Conservation (phyloP, 768 basidiomycete species). For the Rhizopogon sp. region DNA sequence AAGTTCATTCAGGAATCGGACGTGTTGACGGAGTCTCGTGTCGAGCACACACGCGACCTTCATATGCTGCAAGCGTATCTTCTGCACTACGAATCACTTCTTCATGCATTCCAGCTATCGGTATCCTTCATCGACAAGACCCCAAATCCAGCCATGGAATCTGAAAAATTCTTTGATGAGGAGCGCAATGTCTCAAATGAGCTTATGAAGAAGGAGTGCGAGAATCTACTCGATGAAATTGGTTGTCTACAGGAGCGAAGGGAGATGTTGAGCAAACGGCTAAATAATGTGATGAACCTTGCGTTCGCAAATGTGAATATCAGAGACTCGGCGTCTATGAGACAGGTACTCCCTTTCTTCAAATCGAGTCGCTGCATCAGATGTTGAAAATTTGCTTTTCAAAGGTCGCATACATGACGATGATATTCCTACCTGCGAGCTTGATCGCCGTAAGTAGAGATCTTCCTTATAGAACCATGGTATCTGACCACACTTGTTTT, state of each 20-base stretch:
- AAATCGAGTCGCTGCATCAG: constrained; percentile 19
- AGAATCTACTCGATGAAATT: constrained; percentile 44
- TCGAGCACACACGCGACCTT: constrained; percentile 45
- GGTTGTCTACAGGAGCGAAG: constrained; percentile 37
- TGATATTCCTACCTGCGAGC: constrained; percentile 56
- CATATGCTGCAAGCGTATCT: constrained; percentile 55
- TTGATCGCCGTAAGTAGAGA: constrained; percentile 29
- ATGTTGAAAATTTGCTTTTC: neutral
- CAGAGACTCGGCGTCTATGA: constrained; percentile 36
- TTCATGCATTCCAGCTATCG: constrained; percentile 49
- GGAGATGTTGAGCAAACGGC: constrained; percentile 20
- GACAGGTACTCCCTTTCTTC: constrained; percentile 16
- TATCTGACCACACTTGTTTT: neutral
- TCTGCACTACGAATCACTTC: constrained; percentile 47
- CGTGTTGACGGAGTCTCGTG: constrained; percentile 35
- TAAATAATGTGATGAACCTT: constrained; percentile 30
- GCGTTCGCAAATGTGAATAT: constrained; percentile 58
- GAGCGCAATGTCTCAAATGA: constrained; percentile 18
- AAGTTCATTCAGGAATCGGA: constrained; percentile 36
- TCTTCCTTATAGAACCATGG: neutral
- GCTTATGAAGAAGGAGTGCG: constrained; percentile 43
- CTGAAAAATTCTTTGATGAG: constrained; percentile 6
- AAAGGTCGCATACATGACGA: constrained; percentile 46
- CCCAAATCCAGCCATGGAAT: constrained; percentile 42
- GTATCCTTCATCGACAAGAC: constrained; percentile 44